A percentile compares a stretch with the other conserved stretches of the same genome.
phyloP scores from a whole-genome alignment of 1,139 yeast species.

The Taphrina sp. region DNA sequence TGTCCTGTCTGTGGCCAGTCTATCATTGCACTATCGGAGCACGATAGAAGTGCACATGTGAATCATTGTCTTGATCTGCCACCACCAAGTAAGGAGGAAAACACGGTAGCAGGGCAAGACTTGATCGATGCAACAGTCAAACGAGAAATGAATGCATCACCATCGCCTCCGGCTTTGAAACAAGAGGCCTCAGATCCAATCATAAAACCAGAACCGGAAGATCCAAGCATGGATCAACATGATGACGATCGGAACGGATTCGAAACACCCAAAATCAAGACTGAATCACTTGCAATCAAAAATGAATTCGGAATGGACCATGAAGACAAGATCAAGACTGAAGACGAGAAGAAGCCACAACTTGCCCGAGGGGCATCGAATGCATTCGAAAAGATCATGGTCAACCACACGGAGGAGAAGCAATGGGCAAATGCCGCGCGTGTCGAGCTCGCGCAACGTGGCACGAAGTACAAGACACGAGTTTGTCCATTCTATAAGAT shows the following conservation, averaged over 20 bases:
- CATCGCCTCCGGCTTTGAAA: background rate
- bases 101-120: slow-evolving; percentile 15
- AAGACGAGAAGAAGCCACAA: slow-evolving; percentile 12
- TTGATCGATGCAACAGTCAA: slow-evolving; percentile 24
- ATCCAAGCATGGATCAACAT: slow-evolving; percentile 9
- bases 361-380: slow-evolving; percentile 14
- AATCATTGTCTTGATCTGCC: slow-evolving; percentile 29
- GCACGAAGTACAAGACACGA: slow-evolving; percentile 34
- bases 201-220: slow-evolving; percentile 8
- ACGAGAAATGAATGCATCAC: slow-evolving; percentile 2
- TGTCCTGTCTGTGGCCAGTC: slow-evolving; percentile 26
- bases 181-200: slow-evolving; percentile 3
- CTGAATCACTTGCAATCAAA: background rate
- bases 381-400: slow-evolving; percentile 25
- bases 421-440: slow-evolving; percentile 32
- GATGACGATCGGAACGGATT: slow-evolving; percentile 5
- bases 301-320: slow-evolving; percentile 1
- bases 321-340: background rate
- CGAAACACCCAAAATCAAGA: slow-evolving; percentile 1
- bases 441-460: slow-evolving; percentile 20
- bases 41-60: slow-evolving; percentile 32
- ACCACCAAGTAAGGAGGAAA: slow-evolving; percentile 15
- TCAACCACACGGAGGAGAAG: slow-evolving; percentile 27
- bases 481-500: slow-evolving; percentile 46
- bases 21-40: slow-evolving; percentile 19